These are phyloP conservation scores for Prototheca stagnorum DNA, from an alignment of 163 green algal genomes.

Conservation along the genomic window DNA sequence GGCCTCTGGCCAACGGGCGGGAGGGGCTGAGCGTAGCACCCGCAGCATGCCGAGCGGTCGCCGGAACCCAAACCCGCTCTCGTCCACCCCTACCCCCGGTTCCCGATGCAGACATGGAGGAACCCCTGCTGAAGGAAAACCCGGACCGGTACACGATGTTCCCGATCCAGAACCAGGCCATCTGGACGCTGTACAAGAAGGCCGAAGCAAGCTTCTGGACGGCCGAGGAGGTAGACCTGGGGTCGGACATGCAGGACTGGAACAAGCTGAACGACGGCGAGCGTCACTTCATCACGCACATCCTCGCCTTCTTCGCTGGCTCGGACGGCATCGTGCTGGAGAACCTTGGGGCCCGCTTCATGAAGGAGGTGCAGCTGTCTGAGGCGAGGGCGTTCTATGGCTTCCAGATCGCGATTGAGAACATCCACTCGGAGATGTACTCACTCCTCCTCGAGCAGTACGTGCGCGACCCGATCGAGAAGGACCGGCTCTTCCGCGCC, in stretches of 20 bases:
- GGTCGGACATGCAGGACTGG: constrained; percentile 64
- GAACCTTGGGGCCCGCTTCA: constrained; percentile 54
- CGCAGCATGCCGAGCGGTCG: too few relatives aligned
- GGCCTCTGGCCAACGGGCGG: too few relatives aligned
- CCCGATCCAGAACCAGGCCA: constrained; percentile 53
- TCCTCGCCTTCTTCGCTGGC: constrained; percentile 79
- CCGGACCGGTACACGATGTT: constrained; percentile 88
- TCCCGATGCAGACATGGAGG: constrained; percentile 12
- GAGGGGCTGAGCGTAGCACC: too few relatives aligned
- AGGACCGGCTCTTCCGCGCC: constrained; percentile 30
- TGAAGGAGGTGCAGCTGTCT: constrained; percentile 58
- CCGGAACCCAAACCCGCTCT: too few relatives aligned
- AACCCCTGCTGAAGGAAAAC: constrained; percentile 71
- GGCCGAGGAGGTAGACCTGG: constrained; percentile 71
- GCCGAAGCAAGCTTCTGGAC: constrained; percentile 95
- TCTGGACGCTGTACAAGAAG: constrained; percentile 96
- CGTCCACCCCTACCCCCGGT: too few relatives aligned
- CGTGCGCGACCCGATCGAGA: constrained; percentile 32
- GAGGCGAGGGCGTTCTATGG: constrained; percentile 91
- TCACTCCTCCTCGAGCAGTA: constrained; percentile 70
- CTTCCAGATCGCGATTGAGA: constrained; percentile 90
- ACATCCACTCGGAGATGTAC: constrained; percentile 93
- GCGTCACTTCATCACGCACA: constrained; percentile 58
- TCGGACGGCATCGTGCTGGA: constrained; percentile 78
- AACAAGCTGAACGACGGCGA: constrained; percentile 27